Percentiles rank a stretch among this genome's conserved stretches.
Conservation (phyloP, 2,329 filamentous ascomycete genomes). For the Pyricularia pennisetigena region DNA sequence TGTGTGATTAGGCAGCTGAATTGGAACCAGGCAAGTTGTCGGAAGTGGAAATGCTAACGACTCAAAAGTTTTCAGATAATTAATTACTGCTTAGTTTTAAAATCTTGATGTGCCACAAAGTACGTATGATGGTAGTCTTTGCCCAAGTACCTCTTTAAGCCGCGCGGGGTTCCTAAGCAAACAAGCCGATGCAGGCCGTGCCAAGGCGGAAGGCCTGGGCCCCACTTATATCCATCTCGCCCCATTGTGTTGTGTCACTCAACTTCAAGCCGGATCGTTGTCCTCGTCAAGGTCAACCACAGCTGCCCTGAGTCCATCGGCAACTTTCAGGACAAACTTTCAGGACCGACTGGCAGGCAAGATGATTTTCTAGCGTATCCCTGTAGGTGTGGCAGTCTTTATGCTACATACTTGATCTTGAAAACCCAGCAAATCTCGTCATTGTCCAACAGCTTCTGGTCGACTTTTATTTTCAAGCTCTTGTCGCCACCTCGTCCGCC, state of each 20-base stretch:
- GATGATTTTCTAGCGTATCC: background rate
- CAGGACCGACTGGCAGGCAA: background rate
- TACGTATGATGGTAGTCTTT: background rate
- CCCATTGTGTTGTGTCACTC: background rate
- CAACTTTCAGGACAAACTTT: no score
- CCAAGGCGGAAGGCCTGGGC: background rate
- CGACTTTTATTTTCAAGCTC: conserved; percentile 19
- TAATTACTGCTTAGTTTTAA: background rate
- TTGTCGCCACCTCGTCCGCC: background rate
- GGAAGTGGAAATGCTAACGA: background rate
- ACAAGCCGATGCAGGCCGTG: background rate
- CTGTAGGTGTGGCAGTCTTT: background rate
- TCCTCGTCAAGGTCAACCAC: background rate
- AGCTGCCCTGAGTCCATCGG: background rate
- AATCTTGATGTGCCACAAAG: background rate
- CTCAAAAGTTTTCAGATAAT: background rate
- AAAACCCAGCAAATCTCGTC: conserved; percentile 31
- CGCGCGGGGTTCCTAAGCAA: background rate
- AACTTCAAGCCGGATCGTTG: background rate
- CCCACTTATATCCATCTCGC: background rate
- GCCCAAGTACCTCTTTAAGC: no score
- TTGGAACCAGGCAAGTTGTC: background rate
- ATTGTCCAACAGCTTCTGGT: conserved; percentile 16
- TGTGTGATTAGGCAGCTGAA: background rate
- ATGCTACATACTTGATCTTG: conserved; percentile 23